A percentile compares a stretch with the other conserved stretches of the same genome.
Evolutionary conservation across 306 rosid genomes (phyloP).

Genomic region (Castanospermum australe): DNA sequence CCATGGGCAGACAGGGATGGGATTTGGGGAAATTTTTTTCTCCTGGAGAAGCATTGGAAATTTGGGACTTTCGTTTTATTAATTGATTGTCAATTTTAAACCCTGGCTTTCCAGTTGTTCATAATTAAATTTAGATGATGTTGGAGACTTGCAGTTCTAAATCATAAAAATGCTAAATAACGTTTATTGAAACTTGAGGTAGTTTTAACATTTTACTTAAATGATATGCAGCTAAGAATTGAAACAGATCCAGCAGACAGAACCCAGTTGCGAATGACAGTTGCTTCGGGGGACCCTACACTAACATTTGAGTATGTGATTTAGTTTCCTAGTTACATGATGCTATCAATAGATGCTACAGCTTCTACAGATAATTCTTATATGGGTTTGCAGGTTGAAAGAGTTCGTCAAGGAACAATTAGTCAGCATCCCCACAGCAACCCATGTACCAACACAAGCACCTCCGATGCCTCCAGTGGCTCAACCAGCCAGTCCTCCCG

Average conservation of each 20-base stretch:
- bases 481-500: conserved; percentile 50
- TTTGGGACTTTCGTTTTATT: not conserved
- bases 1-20: not conserved
- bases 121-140: conserved; percentile 14
- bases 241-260: conserved; percentile 99
- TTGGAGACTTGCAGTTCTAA: not conserved
- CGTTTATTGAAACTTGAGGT: not conserved
- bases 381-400: conserved; percentile 68
- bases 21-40: not conserved
- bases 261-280: conserved; percentile 96
- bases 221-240: conserved; percentile 64
- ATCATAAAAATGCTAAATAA: not conserved
- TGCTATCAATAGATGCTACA: not conserved
- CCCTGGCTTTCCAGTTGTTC: not conserved
- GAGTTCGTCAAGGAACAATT: conserved; percentile 94
- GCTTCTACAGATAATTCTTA: conserved; percentile 19
- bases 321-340: not conserved
- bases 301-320: conserved; percentile 83
- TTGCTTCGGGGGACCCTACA: conserved; percentile 93
- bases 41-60: not conserved
- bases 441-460: conserved; percentile 43
- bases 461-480: conserved; percentile 53
- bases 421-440: conserved; percentile 52
- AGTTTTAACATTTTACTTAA: conserved; percentile 19
- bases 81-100: not conserved